A percentile compares a stretch with the other conserved stretches of the same genome.
These are phyloP conservation scores for Colletotrichum nymphaeae DNA, from an alignment of 2,329 filamentous ascomycete species.

Conservation along the genomic window DNA sequence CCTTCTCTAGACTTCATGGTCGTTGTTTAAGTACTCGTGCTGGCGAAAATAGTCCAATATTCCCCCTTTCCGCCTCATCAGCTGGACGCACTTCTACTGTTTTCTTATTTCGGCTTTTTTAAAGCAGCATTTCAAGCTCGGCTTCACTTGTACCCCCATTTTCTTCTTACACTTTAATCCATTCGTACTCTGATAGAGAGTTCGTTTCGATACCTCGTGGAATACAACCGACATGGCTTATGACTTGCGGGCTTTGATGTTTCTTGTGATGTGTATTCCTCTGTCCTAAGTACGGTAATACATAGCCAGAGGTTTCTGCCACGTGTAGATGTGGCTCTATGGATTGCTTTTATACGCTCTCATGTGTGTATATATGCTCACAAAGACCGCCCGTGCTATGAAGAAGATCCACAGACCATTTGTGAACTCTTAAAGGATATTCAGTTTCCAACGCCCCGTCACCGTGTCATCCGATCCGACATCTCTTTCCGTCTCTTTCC, in stretches of 20 bases:
- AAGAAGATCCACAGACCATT: constrained; percentile 9
- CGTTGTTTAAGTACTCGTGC: constrained; percentile 32
- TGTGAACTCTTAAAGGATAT: constrained; percentile 9
- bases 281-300: not conserved
- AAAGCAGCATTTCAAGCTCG: constrained; percentile 41
- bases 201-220: constrained; percentile 55
- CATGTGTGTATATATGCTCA: constrained; percentile 13
- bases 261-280: constrained; percentile 47
- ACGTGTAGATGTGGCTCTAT: not conserved
- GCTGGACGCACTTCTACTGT: constrained; percentile 54
- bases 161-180: constrained; percentile 45
- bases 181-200: constrained; percentile 53
- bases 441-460: constrained; percentile 22
- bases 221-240: constrained; percentile 32
- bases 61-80: constrained; percentile 47
- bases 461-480: not conserved
- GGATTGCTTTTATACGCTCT: constrained; percentile 19
- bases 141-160: constrained; percentile 33
- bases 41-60: constrained; percentile 35
- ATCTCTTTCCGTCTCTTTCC: too few relatives aligned
- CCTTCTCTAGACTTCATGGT: constrained; percentile 14
- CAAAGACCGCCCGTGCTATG: constrained; percentile 23
- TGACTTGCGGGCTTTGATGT: constrained; percentile 42
- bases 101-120: constrained; percentile 46
- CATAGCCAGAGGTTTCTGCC: not conserved